Evolutionary conservation across 352 stramenopile species (phyloP).

Genomic region (Globisporangium carolinianum): DNA sequence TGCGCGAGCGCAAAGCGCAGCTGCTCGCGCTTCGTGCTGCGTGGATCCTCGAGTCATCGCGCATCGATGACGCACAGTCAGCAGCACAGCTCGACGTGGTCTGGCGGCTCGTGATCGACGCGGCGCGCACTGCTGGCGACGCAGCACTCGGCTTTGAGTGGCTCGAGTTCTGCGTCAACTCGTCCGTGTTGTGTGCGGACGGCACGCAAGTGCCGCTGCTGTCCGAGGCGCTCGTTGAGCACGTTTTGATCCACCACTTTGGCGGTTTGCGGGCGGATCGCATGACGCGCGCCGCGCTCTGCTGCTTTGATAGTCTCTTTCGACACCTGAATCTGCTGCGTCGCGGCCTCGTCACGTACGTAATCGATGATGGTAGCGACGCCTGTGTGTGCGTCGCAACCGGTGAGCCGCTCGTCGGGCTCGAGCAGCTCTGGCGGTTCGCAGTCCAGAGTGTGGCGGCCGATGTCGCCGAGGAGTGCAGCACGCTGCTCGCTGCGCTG

Average conservation of each 20-base stretch:
- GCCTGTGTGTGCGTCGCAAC: constrained; percentile 19
- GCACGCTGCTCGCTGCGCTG: constrained; percentile 45
- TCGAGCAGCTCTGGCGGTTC: constrained; percentile 57
- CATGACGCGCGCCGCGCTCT: constrained; percentile 41
- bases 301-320: constrained; percentile 71
- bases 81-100: constrained; percentile 23
- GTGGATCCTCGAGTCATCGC: constrained; percentile 33
- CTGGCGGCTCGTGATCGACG: constrained; percentile 39
- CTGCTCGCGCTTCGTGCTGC: constrained; percentile 51
- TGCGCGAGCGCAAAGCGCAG: constrained; percentile 5
- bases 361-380: too few relatives aligned
- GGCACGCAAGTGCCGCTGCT: constrained; percentile 16
- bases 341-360: constrained; percentile 18
- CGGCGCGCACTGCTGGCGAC: constrained; percentile 33
- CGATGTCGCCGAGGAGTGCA: constrained; percentile 51
- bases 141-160: constrained; percentile 64
- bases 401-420: constrained; percentile 26
- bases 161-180: constrained; percentile 59
- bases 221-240: constrained; percentile 16
- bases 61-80: neutral
- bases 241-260: constrained; percentile 43
- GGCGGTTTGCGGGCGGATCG: constrained; percentile 16
- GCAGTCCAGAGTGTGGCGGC: constrained; percentile 32
- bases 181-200: constrained; percentile 8
- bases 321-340: constrained; percentile 39